A percentile compares a stretch with the other conserved stretches of the same genome.
Conservation (phyloP, 176 grass and related monocot genomes). For the Phoenix roebelenii region DNA sequence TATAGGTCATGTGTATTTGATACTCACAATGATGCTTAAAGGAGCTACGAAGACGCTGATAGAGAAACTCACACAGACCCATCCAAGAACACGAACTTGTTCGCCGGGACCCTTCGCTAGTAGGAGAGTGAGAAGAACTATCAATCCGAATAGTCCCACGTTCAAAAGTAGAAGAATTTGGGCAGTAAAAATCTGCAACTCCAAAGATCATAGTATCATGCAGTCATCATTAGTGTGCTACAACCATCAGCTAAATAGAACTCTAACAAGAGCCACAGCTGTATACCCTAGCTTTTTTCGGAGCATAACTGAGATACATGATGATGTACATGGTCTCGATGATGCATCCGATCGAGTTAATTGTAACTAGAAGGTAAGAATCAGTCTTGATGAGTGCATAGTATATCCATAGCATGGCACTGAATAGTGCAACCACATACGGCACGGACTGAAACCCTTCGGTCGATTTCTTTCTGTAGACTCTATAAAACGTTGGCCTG, state of each 20-base stretch:
- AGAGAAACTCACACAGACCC: conserved; percentile 75
- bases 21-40: conserved; percentile 60
- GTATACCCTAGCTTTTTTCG: conserved; percentile 36
- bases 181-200: conserved; percentile 43
- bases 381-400: conserved; percentile 60
- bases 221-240: too few relatives aligned
- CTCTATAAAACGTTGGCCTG: conserved; percentile 70
- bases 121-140: conserved; percentile 51
- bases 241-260: too few relatives aligned
- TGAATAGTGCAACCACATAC: conserved; percentile 81
- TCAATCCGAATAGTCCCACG: conserved; percentile 42
- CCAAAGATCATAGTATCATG: not conserved
- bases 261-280: not conserved
- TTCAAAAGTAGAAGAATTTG: conserved; percentile 57
- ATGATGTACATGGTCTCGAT: conserved; percentile 78
- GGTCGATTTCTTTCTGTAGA: conserved; percentile 68
- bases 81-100: conserved; percentile 42
- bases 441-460: conserved; percentile 81
- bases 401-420: conserved; percentile 86
- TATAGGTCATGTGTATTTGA: too few relatives aligned
- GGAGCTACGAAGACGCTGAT: conserved; percentile 75
- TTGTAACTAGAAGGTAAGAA: conserved; percentile 60
- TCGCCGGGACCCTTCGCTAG: conserved; percentile 15
- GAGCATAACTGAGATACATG: conserved; percentile 51
- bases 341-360: conserved; percentile 57